phyloP scores from a whole-genome alignment of 352 stramenopile genomes.

The Phytophthora colocasiae region DNA sequence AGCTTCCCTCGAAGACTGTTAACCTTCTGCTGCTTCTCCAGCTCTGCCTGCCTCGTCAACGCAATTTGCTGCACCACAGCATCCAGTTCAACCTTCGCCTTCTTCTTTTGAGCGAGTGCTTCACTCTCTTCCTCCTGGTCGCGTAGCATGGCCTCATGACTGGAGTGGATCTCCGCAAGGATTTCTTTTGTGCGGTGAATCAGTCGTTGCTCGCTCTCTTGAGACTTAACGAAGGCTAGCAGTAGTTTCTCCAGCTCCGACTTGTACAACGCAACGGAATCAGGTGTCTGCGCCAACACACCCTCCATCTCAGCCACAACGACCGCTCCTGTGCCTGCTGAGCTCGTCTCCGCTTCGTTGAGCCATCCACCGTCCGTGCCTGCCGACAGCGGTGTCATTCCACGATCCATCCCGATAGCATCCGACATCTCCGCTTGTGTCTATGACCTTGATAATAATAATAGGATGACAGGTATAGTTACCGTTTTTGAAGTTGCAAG shows the following conservation, averaged over 20 bases:
- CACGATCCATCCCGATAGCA: conserved; percentile 10
- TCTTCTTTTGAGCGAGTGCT: conserved; percentile 73
- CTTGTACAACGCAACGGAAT: conserved; percentile 77
- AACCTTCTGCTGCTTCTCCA: conserved; percentile 80
- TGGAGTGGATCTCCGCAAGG: conserved; percentile 74
- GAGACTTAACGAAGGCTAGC: conserved; percentile 74
- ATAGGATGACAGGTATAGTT: background rate
- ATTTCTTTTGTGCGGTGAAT: conserved; percentile 78
- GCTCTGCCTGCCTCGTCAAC: conserved; percentile 60
- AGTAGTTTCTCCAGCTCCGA: conserved; percentile 85
- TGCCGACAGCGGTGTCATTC: conserved; percentile 24
- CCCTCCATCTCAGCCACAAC: conserved; percentile 73
- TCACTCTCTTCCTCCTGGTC: conserved; percentile 86
- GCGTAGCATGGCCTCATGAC: conserved; percentile 74
- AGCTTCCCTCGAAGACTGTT: conserved; percentile 73
- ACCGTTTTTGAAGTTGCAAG: conserved; percentile 21
- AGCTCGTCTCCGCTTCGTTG: conserved; percentile 19
- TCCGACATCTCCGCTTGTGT: conserved; percentile 4
- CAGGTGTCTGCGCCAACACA: conserved; percentile 72
- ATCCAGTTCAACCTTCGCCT: conserved; percentile 74
- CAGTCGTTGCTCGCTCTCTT: conserved; percentile 83
- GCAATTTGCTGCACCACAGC: conserved; percentile 71
- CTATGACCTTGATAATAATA: conserved; percentile 6
- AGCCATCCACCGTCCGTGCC: conserved; percentile 17
- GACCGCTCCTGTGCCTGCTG: conserved; percentile 18